phyloP scores from a whole-genome alignment of 345 rosid genomes.

The Melaleuca alternifolia region DNA sequence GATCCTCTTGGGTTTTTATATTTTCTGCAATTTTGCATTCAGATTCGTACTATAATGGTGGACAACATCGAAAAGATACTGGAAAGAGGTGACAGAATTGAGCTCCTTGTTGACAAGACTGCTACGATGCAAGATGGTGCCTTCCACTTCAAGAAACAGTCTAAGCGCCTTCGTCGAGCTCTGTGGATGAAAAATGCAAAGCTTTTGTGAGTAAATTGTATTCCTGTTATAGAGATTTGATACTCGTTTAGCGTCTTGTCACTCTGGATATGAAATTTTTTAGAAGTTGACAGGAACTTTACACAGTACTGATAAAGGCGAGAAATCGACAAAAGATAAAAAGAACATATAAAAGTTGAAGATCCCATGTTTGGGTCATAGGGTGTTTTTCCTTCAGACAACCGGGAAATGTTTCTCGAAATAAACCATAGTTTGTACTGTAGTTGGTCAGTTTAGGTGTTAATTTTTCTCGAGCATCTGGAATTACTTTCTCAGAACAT shows the following conservation, averaged over 20 bases:
- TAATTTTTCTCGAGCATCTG: neutral
- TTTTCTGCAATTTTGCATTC: neutral
- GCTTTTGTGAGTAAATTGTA: slow-evolving; percentile 51
- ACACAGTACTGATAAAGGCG: neutral
- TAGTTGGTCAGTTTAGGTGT: neutral
- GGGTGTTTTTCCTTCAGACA: neutral
- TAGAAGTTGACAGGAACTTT: neutral
- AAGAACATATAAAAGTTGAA: neutral
- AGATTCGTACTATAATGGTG: slow-evolving; percentile 94
- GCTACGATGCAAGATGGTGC: slow-evolving; percentile 91
- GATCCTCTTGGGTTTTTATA: neutral
- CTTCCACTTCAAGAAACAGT: slow-evolving; percentile 94
- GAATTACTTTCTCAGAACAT: neutral
- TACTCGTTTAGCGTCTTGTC: neutral
- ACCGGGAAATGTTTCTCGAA: neutral
- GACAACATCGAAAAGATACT: slow-evolving; percentile 94
- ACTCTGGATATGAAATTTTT: neutral
- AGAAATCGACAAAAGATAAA: neutral
- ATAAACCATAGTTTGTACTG: neutral
- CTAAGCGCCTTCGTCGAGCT: slow-evolving; percentile 81
- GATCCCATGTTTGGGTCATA: neutral
- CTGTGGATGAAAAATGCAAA: slow-evolving; percentile 98
- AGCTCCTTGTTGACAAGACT: slow-evolving; percentile 92
- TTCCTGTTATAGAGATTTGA: neutral
- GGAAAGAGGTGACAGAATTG: slow-evolving; percentile 95